These are phyloP conservation scores for Chrysanthemum seticuspe DNA, from an alignment of 129 eudicot genomes.

Conservation along the genomic window DNA sequence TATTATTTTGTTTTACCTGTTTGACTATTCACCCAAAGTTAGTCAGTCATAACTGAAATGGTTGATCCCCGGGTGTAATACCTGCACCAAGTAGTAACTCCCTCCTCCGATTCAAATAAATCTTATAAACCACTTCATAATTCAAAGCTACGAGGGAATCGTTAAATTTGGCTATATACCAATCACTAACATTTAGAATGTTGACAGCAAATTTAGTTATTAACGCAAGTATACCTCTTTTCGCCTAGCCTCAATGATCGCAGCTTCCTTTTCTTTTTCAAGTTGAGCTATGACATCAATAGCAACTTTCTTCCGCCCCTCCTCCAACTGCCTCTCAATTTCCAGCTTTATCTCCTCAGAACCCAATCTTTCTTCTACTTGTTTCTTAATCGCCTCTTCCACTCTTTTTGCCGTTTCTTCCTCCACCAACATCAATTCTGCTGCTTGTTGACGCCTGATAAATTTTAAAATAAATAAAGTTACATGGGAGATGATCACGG, in stretches of 20 bases:
- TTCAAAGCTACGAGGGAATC: neutral
- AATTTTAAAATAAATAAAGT: constrained; percentile 17
- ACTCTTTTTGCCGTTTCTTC: constrained; percentile 97
- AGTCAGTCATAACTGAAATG: no score
- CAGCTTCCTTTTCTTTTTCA: constrained; percentile 91
- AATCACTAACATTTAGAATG: neutral
- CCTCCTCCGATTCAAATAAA: no score
- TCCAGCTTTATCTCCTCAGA: constrained; percentile 68
- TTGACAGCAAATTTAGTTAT: neutral
- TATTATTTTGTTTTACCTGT: no score
- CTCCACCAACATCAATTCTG: constrained; percentile 73
- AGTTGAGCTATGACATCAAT: constrained; percentile 87
- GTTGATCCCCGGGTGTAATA: no score
- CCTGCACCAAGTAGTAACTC: no score
- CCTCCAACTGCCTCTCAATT: constrained; percentile 64
- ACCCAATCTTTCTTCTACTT: constrained; percentile 72
- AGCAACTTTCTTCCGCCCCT: constrained; percentile 73
- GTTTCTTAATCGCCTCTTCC: constrained; percentile 69
- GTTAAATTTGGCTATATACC: neutral
- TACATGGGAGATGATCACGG: constrained; percentile 21
- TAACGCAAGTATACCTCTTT: constrained; percentile 52
- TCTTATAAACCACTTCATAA: no score
- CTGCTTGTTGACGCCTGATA: constrained; percentile 83
- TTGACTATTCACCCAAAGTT: no score
- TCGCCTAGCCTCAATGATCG: constrained; percentile 64